phyloP scores from a whole-genome alignment of 306 rosid genomes.

The Trifolium repens region DNA sequence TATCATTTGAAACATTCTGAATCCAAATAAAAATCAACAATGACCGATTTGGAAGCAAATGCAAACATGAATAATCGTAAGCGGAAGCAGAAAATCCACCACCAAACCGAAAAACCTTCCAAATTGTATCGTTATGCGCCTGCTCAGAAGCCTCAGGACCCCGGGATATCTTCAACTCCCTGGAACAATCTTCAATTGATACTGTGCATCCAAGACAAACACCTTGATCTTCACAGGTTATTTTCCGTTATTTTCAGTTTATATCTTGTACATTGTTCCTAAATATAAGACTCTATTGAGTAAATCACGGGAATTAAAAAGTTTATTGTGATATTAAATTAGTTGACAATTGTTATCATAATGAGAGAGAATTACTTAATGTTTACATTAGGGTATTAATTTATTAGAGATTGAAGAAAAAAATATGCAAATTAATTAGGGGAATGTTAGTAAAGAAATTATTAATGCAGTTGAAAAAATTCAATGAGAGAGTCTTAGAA shows the following conservation, averaged over 20 bases:
- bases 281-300: no score
- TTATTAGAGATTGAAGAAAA: no score
- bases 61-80: constrained; percentile 39
- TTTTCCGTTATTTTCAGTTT: constrained; percentile 8
- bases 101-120: constrained; percentile 40
- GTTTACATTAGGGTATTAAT: no score
- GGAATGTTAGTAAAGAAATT: no score
- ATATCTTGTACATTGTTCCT: neutral
- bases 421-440: no score
- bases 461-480: no score
- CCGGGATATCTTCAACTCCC: constrained; percentile 37
- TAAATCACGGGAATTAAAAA: no score
- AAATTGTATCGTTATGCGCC: constrained; percentile 51
- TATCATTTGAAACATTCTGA: neutral
- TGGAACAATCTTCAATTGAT: constrained; percentile 82
- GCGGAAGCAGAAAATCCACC: constrained; percentile 50
- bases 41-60: constrained; percentile 46
- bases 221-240: constrained; percentile 64
- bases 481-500: no score
- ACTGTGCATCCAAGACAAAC: constrained; percentile 62
- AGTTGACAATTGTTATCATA: no score
- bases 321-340: no score
- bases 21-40: neutral
- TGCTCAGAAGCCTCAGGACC: constrained; percentile 36
- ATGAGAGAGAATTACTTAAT: no score